Conservation (phyloP, 2,329 filamentous ascomycete genomes). For the Colletotrichum incanum region DNA sequence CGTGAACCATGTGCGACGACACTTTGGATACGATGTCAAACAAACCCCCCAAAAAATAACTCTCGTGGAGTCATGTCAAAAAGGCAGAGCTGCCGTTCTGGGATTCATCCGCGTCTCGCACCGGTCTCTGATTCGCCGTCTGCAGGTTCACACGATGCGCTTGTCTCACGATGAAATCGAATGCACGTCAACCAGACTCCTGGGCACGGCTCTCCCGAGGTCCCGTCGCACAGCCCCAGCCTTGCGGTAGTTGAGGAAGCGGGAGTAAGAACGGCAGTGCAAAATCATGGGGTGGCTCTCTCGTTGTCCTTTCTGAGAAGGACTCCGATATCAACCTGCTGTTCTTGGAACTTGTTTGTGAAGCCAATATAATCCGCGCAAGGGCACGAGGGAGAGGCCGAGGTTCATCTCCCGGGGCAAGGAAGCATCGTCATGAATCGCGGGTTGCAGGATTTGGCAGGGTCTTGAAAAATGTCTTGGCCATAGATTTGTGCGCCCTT, state of each 20-base stretch:
- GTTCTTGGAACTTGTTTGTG: constrained; percentile 11
- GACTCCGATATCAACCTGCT: constrained; percentile 11
- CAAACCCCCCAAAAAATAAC: neutral
- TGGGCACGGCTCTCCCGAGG: constrained; percentile 22
- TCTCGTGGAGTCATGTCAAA: neutral
- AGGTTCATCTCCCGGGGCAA: constrained; percentile 14
- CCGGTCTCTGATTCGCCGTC: neutral
- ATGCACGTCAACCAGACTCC: constrained; percentile 8
- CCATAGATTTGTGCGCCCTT: neutral
- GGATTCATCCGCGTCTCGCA: constrained; percentile 2
- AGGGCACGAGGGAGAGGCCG: constrained; percentile 3
- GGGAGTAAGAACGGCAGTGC: constrained; percentile 5
- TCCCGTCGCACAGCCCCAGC: constrained; percentile 12
- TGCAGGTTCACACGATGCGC: neutral
- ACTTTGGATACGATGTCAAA: constrained; percentile 3
- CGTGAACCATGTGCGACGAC: constrained; percentile 1
- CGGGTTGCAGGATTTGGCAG: constrained; percentile 14
- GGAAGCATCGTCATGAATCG: constrained; percentile 35
- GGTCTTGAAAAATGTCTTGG: constrained; percentile 5
- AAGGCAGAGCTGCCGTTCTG: neutral
- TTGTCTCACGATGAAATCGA: constrained; percentile 16
- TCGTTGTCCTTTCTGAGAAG: constrained; percentile 2
- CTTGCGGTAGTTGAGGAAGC: constrained; percentile 28
- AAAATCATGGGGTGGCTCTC: constrained; percentile 1
- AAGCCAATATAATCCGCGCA: constrained; percentile 9